These are phyloP conservation scores for Zasmidium citrigriseum DNA, from an alignment of 2,329 filamentous ascomycete species.

Conservation along the genomic window DNA sequence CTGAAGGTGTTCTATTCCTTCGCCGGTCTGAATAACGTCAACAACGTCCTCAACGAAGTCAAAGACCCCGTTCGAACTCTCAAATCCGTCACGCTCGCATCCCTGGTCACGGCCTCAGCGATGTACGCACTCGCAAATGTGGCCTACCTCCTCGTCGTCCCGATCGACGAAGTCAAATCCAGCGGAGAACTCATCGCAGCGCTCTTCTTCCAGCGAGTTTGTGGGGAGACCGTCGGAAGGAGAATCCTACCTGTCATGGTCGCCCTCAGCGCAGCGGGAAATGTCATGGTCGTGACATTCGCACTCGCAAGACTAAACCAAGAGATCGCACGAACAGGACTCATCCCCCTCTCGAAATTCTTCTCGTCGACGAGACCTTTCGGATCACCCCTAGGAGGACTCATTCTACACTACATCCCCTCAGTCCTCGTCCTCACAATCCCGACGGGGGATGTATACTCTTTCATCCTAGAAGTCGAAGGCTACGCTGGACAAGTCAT, in stretches of 20 bases:
- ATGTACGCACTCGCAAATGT: constrained; percentile 70
- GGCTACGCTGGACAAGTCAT: constrained; percentile 67
- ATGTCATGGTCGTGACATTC: constrained; percentile 73
- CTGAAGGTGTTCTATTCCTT: constrained; percentile 71
- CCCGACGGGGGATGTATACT: constrained; percentile 67
- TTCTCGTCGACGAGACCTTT: constrained; percentile 68
- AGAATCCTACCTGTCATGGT: constrained; percentile 64
- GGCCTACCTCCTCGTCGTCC: constrained; percentile 64
- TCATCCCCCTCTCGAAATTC: constrained; percentile 63
- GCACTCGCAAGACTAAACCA: constrained; percentile 68
- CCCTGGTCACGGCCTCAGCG: constrained; percentile 62
- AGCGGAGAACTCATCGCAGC: constrained; percentile 70
- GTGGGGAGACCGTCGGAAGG: constrained; percentile 60
- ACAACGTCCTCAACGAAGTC: constrained; percentile 72
- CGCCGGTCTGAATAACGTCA: constrained; percentile 65
- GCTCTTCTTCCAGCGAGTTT: constrained; percentile 65
- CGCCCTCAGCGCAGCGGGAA: constrained; percentile 67
- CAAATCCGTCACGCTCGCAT: constrained; percentile 48
- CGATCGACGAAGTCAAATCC: constrained; percentile 65
- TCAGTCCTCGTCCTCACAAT: constrained; percentile 67
- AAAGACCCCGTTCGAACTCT: constrained; percentile 67
- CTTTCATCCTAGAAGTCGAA: constrained; percentile 72
- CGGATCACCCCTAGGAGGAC: constrained; percentile 65
- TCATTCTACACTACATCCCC: constrained; percentile 69
- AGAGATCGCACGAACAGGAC: constrained; percentile 70